Evolutionary conservation across 257 asterid genomes (phyloP), one percentile per base, ranked within the genome.

Genomic region (Coffea canephora): DNA sequence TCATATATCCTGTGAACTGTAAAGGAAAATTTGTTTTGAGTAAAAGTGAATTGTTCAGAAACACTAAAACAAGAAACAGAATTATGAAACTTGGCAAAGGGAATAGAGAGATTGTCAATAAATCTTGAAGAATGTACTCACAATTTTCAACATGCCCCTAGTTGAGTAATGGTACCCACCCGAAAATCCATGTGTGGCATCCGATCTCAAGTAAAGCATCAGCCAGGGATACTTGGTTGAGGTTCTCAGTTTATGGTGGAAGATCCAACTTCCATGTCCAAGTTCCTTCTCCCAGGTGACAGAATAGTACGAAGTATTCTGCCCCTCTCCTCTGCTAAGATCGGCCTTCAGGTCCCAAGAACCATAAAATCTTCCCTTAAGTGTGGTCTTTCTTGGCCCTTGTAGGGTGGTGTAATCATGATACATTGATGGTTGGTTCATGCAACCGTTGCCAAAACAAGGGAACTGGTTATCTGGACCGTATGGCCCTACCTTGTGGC

Each of bases 111-210:
- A 3, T 25, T 6, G 34, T 1, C 43, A 23, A 41, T 19, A 8
- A 65, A 59, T 57, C 23, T 10, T 43, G 59, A 65, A 57, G 54
- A 78, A 75, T 31, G 31, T 52, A 77, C 98, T 89, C 78, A 93
- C 97, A 57, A 82, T 89, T 83, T 92, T 92, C 43, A 87, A 75
- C 98, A 92, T 94, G 68, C 98, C 98, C 75, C 98, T 86, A 3
- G 95, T 89, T 77, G 90, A 85, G 84, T 91, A 92, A 75, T 94
- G 97, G 83, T 92, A 94, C 50, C 98, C 98, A 64, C 98, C 97
- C 21, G 97, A 93, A 69, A 89, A 87, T 46, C 97, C 97, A 23
- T 72, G 73, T 0, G 96, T 89, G 79, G 97, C 89, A 75, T 92
- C 98, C 68, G 98, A 87, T 82, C 98, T 86, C 2, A 94, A 79